A percentile compares a stretch with the other conserved stretches of the same genome.
These are phyloP conservation scores for Hyaloscypha variabilis DNA, from an alignment of 495 filamentous ascomycete genomes.

Conservation along the genomic window DNA sequence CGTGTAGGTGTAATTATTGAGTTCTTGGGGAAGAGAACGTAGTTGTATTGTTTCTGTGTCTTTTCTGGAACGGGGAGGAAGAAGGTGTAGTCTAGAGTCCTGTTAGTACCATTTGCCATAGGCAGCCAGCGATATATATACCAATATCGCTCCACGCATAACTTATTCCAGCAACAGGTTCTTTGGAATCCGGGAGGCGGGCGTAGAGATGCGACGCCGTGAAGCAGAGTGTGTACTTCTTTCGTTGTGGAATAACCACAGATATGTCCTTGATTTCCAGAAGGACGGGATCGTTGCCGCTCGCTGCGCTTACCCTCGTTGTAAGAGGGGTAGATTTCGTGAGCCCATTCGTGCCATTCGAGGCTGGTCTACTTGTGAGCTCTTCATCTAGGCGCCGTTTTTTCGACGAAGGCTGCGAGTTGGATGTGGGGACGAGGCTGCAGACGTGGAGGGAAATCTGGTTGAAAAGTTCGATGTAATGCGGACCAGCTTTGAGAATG, in stretches of 20 bases:
- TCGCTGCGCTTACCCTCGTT: constrained; percentile 1
- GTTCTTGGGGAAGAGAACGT: constrained; percentile 79
- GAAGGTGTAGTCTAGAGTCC: constrained; percentile 64
- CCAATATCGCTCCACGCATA: constrained; percentile 72
- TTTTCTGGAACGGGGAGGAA: constrained; percentile 93
- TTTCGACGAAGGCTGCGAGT: constrained; percentile 45
- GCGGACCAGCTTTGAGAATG: constrained; percentile 23
- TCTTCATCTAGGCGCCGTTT: constrained; percentile 51
- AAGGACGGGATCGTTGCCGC: constrained; percentile 48
- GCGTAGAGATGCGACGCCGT: constrained; percentile 67
- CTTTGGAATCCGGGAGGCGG: constrained; percentile 62
- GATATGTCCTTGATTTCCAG: constrained; percentile 73
- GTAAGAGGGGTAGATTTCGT: constrained; percentile 10
- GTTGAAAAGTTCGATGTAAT: constrained; percentile 51
- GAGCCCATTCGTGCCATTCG: constrained; percentile 27
- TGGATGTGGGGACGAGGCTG: constrained; percentile 39
- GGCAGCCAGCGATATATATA: constrained; percentile 37
- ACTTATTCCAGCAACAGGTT: constrained; percentile 68
- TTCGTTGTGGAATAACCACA: constrained; percentile 80
- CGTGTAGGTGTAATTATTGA: constrained; percentile 49
- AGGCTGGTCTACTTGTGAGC: constrained; percentile 27
- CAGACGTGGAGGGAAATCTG: constrained; percentile 51
- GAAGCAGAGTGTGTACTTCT: constrained; percentile 87
- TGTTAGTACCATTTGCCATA: constrained; percentile 29
- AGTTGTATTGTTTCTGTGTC: constrained; percentile 83